Evolutionary conservation across 2,329 filamentous ascomycete genomes (phyloP).

Genomic region (Epichloe uncinata): DNA sequence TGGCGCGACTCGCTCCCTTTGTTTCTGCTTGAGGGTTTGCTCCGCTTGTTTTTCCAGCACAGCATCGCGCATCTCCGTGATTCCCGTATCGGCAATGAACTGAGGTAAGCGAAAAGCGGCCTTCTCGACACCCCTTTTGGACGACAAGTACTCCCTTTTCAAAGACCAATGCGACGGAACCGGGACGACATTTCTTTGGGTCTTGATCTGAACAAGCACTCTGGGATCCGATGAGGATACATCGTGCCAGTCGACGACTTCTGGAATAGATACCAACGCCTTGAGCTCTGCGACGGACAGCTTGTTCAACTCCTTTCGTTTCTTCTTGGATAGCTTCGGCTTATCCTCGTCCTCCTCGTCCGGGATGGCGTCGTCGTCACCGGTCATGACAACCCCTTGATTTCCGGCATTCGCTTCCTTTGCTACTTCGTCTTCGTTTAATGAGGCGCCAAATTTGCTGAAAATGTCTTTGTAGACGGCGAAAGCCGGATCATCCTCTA

Average conservation of each 20-base stretch:
- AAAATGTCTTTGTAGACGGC: conserved; percentile 76
- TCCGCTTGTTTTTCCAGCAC: conserved; percentile 92
- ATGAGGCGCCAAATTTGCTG: conserved; percentile 57
- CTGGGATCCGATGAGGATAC: conserved; percentile 81
- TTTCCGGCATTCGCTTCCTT: conserved; percentile 56
- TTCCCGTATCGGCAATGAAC: conserved; percentile 95
- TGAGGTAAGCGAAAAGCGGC: conserved; percentile 83
- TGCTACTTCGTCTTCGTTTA: conserved; percentile 48
- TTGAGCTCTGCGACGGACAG: conserved; percentile 92
- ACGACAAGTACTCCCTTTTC: conserved; percentile 96
- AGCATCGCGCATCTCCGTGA: conserved; percentile 94
- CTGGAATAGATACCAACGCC: conserved; percentile 76
- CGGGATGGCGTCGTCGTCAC: conserved; percentile 75
- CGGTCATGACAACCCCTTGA: conserved; percentile 74
- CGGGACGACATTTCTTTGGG: conserved; percentile 86
- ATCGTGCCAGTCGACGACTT: conserved; percentile 96
- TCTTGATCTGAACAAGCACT: conserved; percentile 86
- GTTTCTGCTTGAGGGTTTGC: conserved; percentile 85
- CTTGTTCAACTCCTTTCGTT: conserved; percentile 81
- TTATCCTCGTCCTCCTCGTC: conserved; percentile 61
- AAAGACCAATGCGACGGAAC: conserved; percentile 90
- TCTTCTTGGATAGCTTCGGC: conserved; percentile 82
- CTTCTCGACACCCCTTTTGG: conserved; percentile 94
- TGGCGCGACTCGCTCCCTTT: conserved; percentile 82
- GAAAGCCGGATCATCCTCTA: conserved; percentile 61